Base-by-base conservation (phyloP, 1,284 basidiomycete genomes). In the Pholiota adiposa region DNA sequence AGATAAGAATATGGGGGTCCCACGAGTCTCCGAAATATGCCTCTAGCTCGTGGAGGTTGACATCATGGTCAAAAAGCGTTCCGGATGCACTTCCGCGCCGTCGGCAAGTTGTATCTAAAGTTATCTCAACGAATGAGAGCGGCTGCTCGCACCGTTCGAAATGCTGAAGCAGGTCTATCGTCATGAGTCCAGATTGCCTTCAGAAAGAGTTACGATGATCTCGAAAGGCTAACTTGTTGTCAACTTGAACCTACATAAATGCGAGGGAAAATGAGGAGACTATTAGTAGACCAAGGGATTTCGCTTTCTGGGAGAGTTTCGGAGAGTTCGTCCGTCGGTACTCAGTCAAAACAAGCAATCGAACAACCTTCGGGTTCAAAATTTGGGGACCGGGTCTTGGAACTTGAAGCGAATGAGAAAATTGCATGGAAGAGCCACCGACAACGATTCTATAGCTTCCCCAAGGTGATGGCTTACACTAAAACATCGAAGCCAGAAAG, bases 1-100 rank as follows among this genome's bases (percentile, higher is more conserved):
- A 50, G 48, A 31, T 50, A 34, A 33, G 48, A 27, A 56, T 55
- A 16, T 23, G 46, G 29, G 27, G 48, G 33, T 56, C 33, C 34
- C 54, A 56, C 46, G 48, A 50, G n/a, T 50, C 18, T 21, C 29
- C 23, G 19, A 50, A 50, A 50, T 33, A 50, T n/a, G 29, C 29
- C n/a, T 34, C 27, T 50, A 25, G 31, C 29, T 50, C 31, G 9
- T 50, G 48, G 48, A 50, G 25, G 27, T 48, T 48, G n/a, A 34
- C 48, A 50, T 50, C 48, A 50, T 50, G 34, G 41, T 8, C 14
- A 34, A 19, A 12, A 25, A 18, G 34, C 25, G 34, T 48, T 29
- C 44, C 54, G 54, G 54, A 56, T 56, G 33, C 36, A 25, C 48
- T 50, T 56, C 54, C 54, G 54, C 46, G 54, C 46, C 54, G 23